phyloP scores from a whole-genome alignment of 208 protist species.

The Angomonas ambiguus region DNA sequence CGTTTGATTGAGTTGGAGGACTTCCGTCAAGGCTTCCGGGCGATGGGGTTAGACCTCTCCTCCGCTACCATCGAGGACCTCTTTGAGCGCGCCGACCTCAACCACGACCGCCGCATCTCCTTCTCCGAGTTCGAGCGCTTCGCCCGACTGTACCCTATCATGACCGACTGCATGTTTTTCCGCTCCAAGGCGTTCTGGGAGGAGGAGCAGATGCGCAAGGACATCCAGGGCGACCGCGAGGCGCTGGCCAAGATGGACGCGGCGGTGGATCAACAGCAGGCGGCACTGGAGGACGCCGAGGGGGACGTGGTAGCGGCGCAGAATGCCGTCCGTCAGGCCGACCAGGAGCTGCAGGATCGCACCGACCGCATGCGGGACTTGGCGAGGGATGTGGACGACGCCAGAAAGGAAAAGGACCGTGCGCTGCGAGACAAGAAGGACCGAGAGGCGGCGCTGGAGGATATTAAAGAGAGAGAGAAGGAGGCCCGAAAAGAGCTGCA shows the following conservation, averaged over 20 bases:
- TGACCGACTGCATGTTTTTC: constrained; percentile 89
- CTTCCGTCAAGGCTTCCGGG: constrained; percentile 78
- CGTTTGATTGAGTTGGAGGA: constrained; percentile 79
- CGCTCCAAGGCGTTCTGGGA: constrained; percentile 90
- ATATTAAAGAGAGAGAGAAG: constrained; percentile 67
- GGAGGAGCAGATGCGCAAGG: constrained; percentile 81
- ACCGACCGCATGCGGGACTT: constrained; percentile 80
- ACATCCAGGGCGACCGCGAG: constrained; percentile 76
- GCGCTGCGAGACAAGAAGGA: constrained; percentile 78
- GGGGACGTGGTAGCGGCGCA: constrained; percentile 57
- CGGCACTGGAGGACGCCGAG: constrained; percentile 45
- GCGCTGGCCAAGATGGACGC: constrained; percentile 59
- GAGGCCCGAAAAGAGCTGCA: constrained; percentile 69
- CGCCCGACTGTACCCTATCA: constrained; percentile 83
- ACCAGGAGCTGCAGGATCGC: constrained; percentile 73
- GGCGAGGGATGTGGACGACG: constrained; percentile 76
- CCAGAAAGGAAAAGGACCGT: constrained; percentile 69
- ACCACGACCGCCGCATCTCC: constrained; percentile 78
- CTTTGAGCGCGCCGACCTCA: constrained; percentile 82
- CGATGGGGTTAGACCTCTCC: constrained; percentile 81
- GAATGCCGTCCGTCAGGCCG: constrained; percentile 47
- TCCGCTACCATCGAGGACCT: constrained; percentile 85
- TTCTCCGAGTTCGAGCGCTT: constrained; percentile 90
- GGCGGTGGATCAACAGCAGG: constrained; percentile 50
- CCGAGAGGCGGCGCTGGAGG: constrained; percentile 64